phyloP scores from a whole-genome alignment of 495 filamentous ascomycete species.

The Amphirosellinia nigrospora region DNA sequence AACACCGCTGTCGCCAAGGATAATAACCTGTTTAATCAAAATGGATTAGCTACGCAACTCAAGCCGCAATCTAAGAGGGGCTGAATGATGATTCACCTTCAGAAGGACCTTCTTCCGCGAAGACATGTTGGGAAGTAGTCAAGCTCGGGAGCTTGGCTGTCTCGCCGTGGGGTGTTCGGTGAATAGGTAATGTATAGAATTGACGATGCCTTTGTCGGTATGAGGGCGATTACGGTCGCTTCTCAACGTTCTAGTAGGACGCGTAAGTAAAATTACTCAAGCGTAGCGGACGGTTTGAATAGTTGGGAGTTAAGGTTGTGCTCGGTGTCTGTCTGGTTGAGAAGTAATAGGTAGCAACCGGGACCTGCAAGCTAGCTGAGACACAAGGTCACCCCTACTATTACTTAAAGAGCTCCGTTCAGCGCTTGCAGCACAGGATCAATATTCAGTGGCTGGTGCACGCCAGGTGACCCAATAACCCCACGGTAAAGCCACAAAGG shows the following conservation, averaged over 20 bases:
- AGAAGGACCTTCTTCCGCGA: slow-evolving; percentile 96
- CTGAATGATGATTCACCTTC: slow-evolving; percentile 67
- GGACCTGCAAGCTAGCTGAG: slow-evolving; percentile 18
- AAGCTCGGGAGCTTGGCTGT: slow-evolving; percentile 23
- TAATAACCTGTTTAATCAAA: slow-evolving; percentile 77
- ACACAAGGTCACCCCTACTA: slow-evolving; percentile 19
- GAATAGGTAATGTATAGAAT: neutral
- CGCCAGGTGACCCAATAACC: slow-evolving; percentile 26
- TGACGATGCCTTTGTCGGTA: slow-evolving; percentile 5
- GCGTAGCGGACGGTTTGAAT: neutral
- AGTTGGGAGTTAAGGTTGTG: slow-evolving; percentile 4
- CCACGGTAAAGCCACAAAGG: slow-evolving; percentile 19
- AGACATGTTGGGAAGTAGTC: slow-evolving; percentile 67
- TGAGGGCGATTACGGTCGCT: neutral
- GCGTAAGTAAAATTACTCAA: neutral
- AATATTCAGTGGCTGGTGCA: slow-evolving; percentile 24
- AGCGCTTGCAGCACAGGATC: slow-evolving; percentile 15
- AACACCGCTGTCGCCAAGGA: slow-evolving; percentile 96
- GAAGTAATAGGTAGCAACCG: slow-evolving; percentile 7
- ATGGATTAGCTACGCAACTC: neutral
- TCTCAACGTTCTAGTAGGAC: neutral
- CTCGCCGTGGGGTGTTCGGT: neutral
- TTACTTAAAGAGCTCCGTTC: slow-evolving; percentile 18
- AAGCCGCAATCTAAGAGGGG: neutral
- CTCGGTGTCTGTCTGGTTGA: neutral